Evolutionary conservation across 768 basidiomycete species (phyloP).

Genomic region (Trametes cubensis): DNA sequence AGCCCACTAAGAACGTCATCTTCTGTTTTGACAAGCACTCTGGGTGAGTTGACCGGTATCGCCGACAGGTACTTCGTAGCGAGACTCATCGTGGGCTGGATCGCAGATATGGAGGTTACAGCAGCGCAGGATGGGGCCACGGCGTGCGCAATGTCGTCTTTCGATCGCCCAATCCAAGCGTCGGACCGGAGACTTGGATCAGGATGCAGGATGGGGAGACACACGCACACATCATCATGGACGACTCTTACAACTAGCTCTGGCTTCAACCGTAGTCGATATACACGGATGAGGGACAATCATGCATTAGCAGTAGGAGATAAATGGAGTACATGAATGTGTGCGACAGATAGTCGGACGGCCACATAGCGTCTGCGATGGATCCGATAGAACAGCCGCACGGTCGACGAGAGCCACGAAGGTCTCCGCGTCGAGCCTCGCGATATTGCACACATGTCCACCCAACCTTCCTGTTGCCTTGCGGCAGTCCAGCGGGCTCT

Average conservation of each 20-base stretch:
- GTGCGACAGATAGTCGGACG: slow-evolving; percentile 17
- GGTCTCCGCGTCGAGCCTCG: slow-evolving; percentile 2
- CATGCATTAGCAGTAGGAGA: no score
- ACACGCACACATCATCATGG: slow-evolving; percentile 55
- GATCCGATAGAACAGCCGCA: slow-evolving; percentile 21
- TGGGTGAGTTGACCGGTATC: slow-evolving; percentile 45
- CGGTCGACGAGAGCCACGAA: slow-evolving; percentile 3
- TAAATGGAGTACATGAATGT: not conserved
- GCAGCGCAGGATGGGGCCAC: slow-evolving; percentile 54
- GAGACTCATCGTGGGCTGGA: not conserved
- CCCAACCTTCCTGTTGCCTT: slow-evolving; percentile 20
- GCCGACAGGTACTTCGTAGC: not conserved
- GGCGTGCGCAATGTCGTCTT: slow-evolving; percentile 70
- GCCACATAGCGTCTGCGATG: slow-evolving; percentile 8
- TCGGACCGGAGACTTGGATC: slow-evolving; percentile 64
- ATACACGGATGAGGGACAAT: not conserved
- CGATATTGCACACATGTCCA: slow-evolving; percentile 23
- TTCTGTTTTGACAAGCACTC: slow-evolving; percentile 83
- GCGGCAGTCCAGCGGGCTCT: slow-evolving; percentile 24
- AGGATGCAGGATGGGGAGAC: slow-evolving; percentile 61
- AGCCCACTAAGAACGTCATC: slow-evolving; percentile 59
- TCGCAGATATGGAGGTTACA: slow-evolving; percentile 72
- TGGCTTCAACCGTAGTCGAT: no score
- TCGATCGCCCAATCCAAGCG: slow-evolving; percentile 47
- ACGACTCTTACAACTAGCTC: slow-evolving; percentile 40